Conservation (phyloP, 2,329 filamentous ascomycete genomes). For the Eutypella sp. region DNA sequence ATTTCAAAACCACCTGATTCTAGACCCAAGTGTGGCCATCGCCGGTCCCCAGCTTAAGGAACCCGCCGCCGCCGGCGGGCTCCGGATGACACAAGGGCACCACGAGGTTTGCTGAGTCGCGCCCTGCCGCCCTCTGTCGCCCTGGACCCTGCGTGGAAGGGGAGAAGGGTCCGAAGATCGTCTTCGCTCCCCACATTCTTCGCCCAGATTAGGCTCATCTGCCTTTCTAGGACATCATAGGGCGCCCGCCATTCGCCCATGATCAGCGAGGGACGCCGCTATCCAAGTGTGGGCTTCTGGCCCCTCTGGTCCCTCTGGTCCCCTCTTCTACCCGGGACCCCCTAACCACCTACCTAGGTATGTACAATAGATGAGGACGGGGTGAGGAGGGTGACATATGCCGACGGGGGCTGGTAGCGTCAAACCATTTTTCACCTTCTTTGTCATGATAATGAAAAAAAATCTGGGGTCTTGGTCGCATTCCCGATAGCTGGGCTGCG, state of each 20-base stretch:
- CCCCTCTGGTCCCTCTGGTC: no score
- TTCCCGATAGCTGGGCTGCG: no score
- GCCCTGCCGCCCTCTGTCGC: no score
- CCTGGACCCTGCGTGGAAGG: no score
- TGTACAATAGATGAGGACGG: background rate
- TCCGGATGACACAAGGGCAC: constrained; percentile 1
- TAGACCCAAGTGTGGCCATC: background rate
- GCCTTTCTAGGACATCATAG: background rate
- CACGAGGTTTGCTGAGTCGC: background rate
- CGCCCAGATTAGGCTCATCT: background rate
- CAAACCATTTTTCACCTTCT: no score
- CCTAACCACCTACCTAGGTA: background rate
- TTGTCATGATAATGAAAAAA: no score
- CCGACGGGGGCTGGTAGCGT: no score
- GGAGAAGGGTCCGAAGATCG: no score
- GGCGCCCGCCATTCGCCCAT: background rate
- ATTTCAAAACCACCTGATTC: constrained; percentile 1
- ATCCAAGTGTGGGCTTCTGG: background rate
- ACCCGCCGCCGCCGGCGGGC: background rate
- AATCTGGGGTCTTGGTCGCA: no score
- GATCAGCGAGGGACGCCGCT: background rate
- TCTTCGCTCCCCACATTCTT: background rate
- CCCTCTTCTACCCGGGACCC: no score
- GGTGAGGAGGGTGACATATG: no score
- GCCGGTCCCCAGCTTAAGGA: background rate